phyloP scores from a whole-genome alignment of 225 moss, liverwort and hornwort genomes.

The Straminergon stramineum region DNA sequence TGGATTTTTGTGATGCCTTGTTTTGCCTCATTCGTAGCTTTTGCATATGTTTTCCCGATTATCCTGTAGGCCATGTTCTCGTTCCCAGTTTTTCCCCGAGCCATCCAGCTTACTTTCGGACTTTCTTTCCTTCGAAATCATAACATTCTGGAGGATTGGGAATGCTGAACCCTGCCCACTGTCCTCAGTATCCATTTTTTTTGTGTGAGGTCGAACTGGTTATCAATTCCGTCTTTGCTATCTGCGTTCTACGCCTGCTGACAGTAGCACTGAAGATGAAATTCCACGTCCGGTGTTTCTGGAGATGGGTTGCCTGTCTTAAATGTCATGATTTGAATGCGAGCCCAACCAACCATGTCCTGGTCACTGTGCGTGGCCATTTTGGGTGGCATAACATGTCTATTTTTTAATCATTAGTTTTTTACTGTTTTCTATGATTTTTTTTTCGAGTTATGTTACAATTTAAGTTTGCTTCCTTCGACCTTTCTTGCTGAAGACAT shows the following conservation, averaged over 20 bases:
- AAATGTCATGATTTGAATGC: background rate
- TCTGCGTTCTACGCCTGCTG: background rate
- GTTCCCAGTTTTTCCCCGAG: background rate
- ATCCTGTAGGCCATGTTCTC: background rate
- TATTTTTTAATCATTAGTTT: too few species aligned
- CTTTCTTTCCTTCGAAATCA: background rate
- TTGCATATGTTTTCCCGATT: background rate
- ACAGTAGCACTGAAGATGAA: background rate
- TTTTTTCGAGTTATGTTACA: too few species aligned
- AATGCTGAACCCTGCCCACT: background rate
- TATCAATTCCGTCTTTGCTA: background rate
- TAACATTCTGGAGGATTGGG: background rate
- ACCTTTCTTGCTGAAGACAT: background rate
- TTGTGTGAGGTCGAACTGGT: background rate
- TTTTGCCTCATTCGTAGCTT: background rate
- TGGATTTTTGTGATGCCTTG: background rate
- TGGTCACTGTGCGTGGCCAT: background rate
- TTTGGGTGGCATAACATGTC: background rate
- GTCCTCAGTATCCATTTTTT: background rate
- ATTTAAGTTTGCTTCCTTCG: background rate
- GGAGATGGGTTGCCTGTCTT: background rate
- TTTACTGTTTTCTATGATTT: too few species aligned
- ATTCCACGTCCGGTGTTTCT: background rate
- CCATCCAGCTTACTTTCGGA: background rate
- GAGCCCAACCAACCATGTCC: background rate